Evolutionary conservation across 148 eudicot genomes (phyloP).

Genomic region (Chenopodium berlandieri): DNA sequence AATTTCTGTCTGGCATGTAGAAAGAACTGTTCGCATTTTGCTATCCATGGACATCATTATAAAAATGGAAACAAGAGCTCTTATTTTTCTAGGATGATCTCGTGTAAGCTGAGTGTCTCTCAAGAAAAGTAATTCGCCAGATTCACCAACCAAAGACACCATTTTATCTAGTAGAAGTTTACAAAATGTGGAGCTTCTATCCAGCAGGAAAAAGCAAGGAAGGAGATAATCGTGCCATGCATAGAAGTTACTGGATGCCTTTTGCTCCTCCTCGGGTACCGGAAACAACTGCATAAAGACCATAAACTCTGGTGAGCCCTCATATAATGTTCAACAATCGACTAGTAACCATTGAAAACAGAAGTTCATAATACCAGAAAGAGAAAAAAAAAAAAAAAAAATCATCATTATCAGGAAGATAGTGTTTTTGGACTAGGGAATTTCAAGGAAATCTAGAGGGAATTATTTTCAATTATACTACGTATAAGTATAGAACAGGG

Average conservation of each 20-base stretch:
- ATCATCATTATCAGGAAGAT: neutral
- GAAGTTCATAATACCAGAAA: neutral
- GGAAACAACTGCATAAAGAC: constrained; percentile 50
- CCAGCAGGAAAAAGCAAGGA: constrained; percentile 63
- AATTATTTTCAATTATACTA: too few species aligned
- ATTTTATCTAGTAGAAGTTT: constrained; percentile 46
- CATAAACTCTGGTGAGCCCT: constrained; percentile 5
- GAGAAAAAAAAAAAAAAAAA: neutral
- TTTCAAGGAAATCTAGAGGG: neutral
- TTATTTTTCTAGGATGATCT: constrained; percentile 38
- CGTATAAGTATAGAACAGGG: neutral
- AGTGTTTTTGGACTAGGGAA: neutral
- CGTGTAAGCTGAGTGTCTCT: constrained; percentile 12
- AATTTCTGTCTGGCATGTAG: constrained; percentile 49
- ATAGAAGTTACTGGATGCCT: constrained; percentile 16
- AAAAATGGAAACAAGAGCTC: constrained; percentile 46
- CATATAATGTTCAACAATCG: neutral
- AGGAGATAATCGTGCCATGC: constrained; percentile 57
- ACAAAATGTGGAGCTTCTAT: constrained; percentile 42
- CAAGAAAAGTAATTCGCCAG: constrained; percentile 23
- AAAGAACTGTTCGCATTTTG: constrained; percentile 42
- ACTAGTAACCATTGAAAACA: neutral
- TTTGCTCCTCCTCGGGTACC: constrained; percentile 34
- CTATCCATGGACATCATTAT: constrained; percentile 47
- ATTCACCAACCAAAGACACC: constrained; percentile 39